phyloP scores from a whole-genome alignment of 345 rosid species.

The Brassica juncea region DNA sequence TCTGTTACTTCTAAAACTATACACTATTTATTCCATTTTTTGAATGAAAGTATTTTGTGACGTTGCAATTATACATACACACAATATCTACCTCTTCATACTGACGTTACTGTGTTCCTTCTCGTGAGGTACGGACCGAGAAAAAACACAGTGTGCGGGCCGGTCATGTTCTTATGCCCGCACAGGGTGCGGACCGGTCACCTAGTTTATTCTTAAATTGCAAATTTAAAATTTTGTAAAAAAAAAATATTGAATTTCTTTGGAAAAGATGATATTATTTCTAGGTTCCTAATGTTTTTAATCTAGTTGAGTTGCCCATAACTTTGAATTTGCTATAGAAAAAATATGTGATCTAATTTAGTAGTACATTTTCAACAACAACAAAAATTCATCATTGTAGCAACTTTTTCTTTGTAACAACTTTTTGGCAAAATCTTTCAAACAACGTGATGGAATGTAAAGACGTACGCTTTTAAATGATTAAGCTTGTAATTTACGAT shows the following conservation, averaged over 20 bases:
- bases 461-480: not conserved
- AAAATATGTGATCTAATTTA: not conserved
- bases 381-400: not conserved
- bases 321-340: not conserved
- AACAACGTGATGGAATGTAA: not conserved
- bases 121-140: too few species aligned
- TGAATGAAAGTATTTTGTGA: too few species aligned
- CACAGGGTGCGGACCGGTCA: too few species aligned
- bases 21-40: too few species aligned
- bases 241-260: not conserved
- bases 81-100: too few species aligned
- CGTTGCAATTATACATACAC: too few species aligned
- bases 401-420: not conserved
- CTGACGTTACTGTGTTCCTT: too few species aligned
- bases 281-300: not conserved
- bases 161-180: too few species aligned
- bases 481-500: not conserved
- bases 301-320: not conserved
- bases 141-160: too few species aligned
- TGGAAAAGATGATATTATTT: not conserved
- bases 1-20: too few species aligned
- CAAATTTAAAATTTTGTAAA: too few species aligned
- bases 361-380: not conserved
- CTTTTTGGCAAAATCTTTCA: not conserved
- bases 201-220: too few species aligned